phyloP scores from a whole-genome alignment of 169 alveolate species.

The Cryptosporidium baileyi region DNA sequence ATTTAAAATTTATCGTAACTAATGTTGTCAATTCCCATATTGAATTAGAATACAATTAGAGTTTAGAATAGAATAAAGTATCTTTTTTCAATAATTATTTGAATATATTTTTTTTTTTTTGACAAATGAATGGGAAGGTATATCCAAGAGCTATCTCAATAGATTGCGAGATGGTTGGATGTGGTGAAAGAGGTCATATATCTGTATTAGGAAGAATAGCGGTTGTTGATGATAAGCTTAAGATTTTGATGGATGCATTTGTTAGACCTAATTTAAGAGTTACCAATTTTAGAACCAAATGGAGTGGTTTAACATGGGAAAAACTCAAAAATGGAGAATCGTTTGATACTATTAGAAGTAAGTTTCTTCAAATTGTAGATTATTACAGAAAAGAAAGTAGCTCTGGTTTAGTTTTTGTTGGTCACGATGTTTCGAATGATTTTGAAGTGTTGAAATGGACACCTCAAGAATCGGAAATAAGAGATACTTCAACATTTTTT shows the following conservation, averaged over 20 bases:
- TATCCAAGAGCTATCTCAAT: conserved; percentile 61
- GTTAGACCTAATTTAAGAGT: conserved; percentile 42
- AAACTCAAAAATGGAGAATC: conserved; percentile 40
- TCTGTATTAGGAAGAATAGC: conserved; percentile 65
- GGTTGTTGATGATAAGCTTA: conserved; percentile 44
- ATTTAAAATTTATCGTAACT: too few species aligned
- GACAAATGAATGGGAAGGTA: not conserved
- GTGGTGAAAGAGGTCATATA: conserved; percentile 41
- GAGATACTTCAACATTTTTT: conserved; percentile 52
- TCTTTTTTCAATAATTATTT: not conserved
- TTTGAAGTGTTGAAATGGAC: conserved; percentile 47
- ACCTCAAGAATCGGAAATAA: conserved; percentile 46
- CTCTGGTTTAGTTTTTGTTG: conserved; percentile 51
- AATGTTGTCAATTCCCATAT: too few species aligned
- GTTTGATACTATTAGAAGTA: conserved; percentile 10
- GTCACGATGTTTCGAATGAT: conserved; percentile 63
- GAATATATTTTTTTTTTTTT: not conserved
- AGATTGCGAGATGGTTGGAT: conserved; percentile 69
- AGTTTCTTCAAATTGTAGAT: conserved; percentile 43
- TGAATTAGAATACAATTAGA: not conserved
- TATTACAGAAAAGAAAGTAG: conserved; percentile 38
- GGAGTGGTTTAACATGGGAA: conserved; percentile 68
- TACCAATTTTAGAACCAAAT: conserved; percentile 54
- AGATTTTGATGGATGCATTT: conserved; percentile 64
- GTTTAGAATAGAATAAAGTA: not conserved